These are phyloP conservation scores for Drechslerella stenobrocha DNA, from an alignment of 2,329 filamentous ascomycete species.

Conservation along the genomic window DNA sequence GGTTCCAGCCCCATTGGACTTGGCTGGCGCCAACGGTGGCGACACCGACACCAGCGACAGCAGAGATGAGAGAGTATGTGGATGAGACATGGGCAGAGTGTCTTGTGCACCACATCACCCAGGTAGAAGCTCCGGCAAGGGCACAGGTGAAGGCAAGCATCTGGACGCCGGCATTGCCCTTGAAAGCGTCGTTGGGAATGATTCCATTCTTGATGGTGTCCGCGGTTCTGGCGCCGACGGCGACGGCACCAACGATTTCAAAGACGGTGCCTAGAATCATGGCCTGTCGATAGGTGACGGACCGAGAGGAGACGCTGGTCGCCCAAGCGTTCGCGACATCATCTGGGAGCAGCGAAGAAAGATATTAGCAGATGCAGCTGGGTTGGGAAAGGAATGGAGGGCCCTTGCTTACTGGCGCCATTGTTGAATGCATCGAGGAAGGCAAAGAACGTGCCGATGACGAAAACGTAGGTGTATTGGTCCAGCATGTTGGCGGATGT, in stretches of 20 bases:
- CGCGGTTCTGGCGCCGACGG: slow-evolving; percentile 70
- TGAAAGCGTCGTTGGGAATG: slow-evolving; percentile 55
- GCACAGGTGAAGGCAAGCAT: slow-evolving; percentile 66
- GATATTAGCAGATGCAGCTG: too few relatives aligned
- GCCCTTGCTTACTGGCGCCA: slow-evolving; percentile 67
- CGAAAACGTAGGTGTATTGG: slow-evolving; percentile 72
- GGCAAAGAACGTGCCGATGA: slow-evolving; percentile 74
- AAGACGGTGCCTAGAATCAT: slow-evolving; percentile 69
- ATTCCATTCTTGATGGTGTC: slow-evolving; percentile 75
- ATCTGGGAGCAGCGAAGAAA: slow-evolving; percentile 57
- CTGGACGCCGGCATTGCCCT: slow-evolving; percentile 58
- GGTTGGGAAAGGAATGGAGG: slow-evolving; percentile 1
- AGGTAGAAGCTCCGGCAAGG: slow-evolving; percentile 67
- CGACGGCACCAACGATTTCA: slow-evolving; percentile 69
- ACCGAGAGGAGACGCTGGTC: slow-evolving; percentile 78
- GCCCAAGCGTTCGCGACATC: slow-evolving; percentile 78
- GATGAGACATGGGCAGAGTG: slow-evolving; percentile 74
- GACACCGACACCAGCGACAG: slow-evolving; percentile 61
- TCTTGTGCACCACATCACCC: slow-evolving; percentile 79
- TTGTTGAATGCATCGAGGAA: slow-evolving; percentile 78
- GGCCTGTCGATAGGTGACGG: slow-evolving; percentile 70
- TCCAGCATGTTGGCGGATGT: slow-evolving; percentile 62
- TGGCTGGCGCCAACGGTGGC: slow-evolving; percentile 59
- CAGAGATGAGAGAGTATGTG: slow-evolving; percentile 71
- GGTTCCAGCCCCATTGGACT: slow-evolving; percentile 65